Evolutionary conservation across 441 rosid species (phyloP).

Genomic region (Pelargonium citronellum): DNA sequence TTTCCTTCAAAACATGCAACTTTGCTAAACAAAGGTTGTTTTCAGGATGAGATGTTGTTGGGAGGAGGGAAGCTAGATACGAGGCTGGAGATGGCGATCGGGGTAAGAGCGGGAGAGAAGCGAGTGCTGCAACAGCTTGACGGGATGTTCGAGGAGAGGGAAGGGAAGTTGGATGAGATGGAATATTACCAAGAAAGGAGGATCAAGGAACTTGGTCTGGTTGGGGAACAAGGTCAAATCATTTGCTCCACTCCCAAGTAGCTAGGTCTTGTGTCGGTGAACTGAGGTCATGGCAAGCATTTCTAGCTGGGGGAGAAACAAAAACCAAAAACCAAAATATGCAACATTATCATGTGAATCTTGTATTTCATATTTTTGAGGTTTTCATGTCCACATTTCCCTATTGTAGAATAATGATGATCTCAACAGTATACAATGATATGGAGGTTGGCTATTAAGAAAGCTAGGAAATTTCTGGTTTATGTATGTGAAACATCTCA

Average conservation of each 20-base stretch:
- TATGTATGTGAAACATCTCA: no score
- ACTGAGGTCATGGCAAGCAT: no score
- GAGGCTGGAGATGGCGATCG: constrained; percentile 55
- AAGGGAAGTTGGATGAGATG: constrained; percentile 51
- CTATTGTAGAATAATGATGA: no score
- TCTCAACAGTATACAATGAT: no score
- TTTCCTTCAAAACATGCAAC: background rate
- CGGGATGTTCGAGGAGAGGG: constrained; percentile 52
- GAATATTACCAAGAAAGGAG: constrained; percentile 89
- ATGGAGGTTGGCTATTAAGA: no score
- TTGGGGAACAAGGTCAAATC: constrained; percentile 87
- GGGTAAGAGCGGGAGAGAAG: constrained; percentile 77
- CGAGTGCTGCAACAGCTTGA: constrained; percentile 70
- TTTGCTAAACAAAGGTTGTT: background rate
- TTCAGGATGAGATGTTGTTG: constrained; percentile 65
- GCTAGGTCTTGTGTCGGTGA: background rate
- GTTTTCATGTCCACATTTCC: no score
- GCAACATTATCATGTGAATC: no score
- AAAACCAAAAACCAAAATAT: no score
- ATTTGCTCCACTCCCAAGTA: constrained; percentile 67
- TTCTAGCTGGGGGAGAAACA: no score
- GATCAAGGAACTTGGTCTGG: constrained; percentile 81
- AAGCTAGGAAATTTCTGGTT: no score
- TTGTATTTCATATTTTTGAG: no score
- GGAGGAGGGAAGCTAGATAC: constrained; percentile 38